These are phyloP conservation scores for Phalaenopsis aphrodite DNA, from an alignment of 106 monocot genomes.

Conservation along the genomic window DNA sequence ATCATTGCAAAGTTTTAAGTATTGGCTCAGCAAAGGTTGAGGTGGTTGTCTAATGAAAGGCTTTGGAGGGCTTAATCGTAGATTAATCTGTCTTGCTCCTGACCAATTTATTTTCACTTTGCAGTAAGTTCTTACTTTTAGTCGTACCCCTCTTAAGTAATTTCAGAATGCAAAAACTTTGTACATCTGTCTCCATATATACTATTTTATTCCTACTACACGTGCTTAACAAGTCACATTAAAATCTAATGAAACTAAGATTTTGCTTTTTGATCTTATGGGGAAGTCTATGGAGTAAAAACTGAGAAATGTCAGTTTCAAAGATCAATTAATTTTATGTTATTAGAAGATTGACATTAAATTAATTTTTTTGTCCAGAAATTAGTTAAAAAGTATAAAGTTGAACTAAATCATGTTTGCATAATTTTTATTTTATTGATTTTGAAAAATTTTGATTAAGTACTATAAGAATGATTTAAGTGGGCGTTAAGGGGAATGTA, in stretches of 20 bases:
- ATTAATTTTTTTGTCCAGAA: too few relatives aligned
- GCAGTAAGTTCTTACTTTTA: neutral
- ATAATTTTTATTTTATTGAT: too few relatives aligned
- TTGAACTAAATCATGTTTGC: too few relatives aligned
- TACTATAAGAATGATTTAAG: neutral
- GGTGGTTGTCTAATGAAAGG: neutral
- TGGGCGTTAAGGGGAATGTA: neutral
- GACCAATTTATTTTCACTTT: neutral
- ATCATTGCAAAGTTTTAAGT: neutral
- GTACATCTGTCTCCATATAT: neutral
- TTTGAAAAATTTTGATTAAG: too few relatives aligned
- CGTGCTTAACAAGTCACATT: neutral
- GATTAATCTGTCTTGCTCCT: neutral
- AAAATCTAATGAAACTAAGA: neutral
- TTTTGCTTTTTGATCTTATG: neutral
- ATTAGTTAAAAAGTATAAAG: too few relatives aligned
- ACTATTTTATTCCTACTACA: neutral
- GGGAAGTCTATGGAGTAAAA: neutral
- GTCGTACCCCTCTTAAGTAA: neutral
- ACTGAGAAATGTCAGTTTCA: neutral
- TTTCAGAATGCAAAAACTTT: neutral
- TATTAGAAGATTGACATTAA: neutral
- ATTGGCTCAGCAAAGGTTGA: neutral
- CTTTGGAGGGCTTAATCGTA: neutral
- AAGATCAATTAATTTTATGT: neutral